Conservation (phyloP, 1,284 basidiomycete genomes). For the Puccinia sorghi region DNA sequence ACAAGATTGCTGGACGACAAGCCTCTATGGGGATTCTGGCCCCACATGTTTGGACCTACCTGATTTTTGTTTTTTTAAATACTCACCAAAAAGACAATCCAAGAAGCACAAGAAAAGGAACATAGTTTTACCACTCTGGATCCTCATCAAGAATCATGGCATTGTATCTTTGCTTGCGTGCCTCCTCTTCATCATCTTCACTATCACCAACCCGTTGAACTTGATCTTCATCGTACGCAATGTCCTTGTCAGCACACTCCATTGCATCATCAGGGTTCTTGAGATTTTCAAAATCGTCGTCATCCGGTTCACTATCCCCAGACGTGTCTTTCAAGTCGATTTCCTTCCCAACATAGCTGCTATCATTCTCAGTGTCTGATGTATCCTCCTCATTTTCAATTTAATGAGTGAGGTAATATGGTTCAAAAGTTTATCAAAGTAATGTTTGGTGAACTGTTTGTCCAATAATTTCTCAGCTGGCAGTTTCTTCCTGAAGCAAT, state of each 20-base stretch:
- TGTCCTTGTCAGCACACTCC: neutral
- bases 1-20: conserved; percentile 4
- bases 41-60: conserved; percentile 17
- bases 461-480: neutral
- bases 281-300: neutral
- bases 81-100: neutral
- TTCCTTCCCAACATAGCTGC: neutral
- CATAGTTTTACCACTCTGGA: neutral
- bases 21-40: conserved; percentile 22
- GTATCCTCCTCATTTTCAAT: neutral
- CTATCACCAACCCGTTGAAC: neutral
- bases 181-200: conserved; percentile 8
- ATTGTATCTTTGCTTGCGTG: neutral
- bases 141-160: conserved; percentile 6
- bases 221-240: neutral
- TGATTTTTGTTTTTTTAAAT: neutral
- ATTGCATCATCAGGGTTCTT: neutral
- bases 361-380: neutral
- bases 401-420: conserved; percentile 21
- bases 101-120: neutral
- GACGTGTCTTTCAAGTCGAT: neutral
- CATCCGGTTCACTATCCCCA: neutral
- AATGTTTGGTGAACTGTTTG: neutral
- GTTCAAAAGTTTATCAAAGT: neutral
- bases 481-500: neutral